Percentiles rank a stretch among this genome's conserved stretches.
Evolutionary conservation across 2,329 filamentous ascomycete species (phyloP).

Genomic region (Penicillium sp.): DNA sequence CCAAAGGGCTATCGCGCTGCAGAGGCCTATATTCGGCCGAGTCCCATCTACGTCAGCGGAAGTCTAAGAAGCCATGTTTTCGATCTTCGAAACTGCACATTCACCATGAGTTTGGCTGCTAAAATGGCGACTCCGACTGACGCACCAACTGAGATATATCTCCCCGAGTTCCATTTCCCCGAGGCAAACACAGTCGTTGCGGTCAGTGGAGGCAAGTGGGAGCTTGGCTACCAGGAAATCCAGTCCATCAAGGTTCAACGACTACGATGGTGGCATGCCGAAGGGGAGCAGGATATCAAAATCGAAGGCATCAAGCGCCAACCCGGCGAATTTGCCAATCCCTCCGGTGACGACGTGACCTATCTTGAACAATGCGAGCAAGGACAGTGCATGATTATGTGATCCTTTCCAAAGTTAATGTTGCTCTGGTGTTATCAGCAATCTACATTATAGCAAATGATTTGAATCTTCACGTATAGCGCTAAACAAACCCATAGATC

Average conservation of each 20-base stretch:
- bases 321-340: constrained; percentile 37
- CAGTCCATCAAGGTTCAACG: constrained; percentile 69
- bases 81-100: constrained; percentile 74
- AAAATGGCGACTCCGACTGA: constrained; percentile 60
- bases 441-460: neutral
- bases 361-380: constrained; percentile 66
- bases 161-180: constrained; percentile 92
- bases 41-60: constrained; percentile 73
- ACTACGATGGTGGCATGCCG: constrained; percentile 88
- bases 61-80: constrained; percentile 71
- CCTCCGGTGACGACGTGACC: constrained; percentile 68
- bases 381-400: constrained; percentile 54
- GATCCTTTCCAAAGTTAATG: constrained; percentile 10
- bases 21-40: constrained; percentile 87
- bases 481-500: constrained; percentile 9
- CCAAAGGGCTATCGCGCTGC: constrained; percentile 77
- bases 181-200: constrained; percentile 68
- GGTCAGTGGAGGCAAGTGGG: constrained; percentile 85
- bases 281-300: constrained; percentile 76
- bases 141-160: constrained; percentile 74
- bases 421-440: neutral
- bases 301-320: constrained; percentile 71
- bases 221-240: constrained; percentile 70
- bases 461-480: neutral
- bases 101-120: constrained; percentile 68